These are phyloP conservation scores for Phlebiopsis flavidoalba DNA, from an alignment of 768 basidiomycete genomes.

Conservation along the genomic window DNA sequence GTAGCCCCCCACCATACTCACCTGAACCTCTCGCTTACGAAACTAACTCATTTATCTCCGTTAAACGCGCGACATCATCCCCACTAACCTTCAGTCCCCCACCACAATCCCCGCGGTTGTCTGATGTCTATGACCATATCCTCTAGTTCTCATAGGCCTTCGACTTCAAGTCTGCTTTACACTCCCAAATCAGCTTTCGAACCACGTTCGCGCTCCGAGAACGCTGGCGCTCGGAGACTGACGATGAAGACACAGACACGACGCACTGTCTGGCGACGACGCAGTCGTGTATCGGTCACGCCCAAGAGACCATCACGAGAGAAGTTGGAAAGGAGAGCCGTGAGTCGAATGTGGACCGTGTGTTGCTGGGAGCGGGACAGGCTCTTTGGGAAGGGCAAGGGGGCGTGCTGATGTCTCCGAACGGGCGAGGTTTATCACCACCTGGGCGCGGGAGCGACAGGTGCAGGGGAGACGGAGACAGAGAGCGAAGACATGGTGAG, in stretches of 20 bases:
- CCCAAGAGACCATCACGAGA: background rate
- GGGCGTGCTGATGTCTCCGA: constrained; percentile 11
- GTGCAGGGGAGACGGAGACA: constrained; percentile 77
- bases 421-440: constrained; percentile 44
- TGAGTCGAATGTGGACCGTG: constrained; percentile 13
- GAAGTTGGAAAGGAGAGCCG: background rate
- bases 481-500: constrained; percentile 74
- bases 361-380: too few relatives aligned
- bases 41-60: constrained; percentile 4
- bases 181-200: background rate
- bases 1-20: constrained; percentile 15
- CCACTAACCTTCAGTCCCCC: constrained; percentile 13
- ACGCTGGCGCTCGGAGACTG: constrained; percentile 4
- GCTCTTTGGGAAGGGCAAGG: constrained; percentile 20
- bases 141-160: constrained; percentile 4
- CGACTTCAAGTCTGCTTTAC: constrained; percentile 1
- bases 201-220: background rate
- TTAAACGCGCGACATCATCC: constrained; percentile 9
- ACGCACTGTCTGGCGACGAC: constrained; percentile 8
- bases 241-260: constrained; percentile 7
- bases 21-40: constrained; percentile 7
- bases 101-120: background rate
- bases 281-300: constrained; percentile 7
- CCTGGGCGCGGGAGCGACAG: constrained; percentile 46
- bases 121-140: constrained; percentile 1